A percentile compares a stretch with the other conserved stretches of the same genome.
phyloP scores from a whole-genome alignment of 2,329 filamentous ascomycete genomes.

The Triangularia verruculosa region DNA sequence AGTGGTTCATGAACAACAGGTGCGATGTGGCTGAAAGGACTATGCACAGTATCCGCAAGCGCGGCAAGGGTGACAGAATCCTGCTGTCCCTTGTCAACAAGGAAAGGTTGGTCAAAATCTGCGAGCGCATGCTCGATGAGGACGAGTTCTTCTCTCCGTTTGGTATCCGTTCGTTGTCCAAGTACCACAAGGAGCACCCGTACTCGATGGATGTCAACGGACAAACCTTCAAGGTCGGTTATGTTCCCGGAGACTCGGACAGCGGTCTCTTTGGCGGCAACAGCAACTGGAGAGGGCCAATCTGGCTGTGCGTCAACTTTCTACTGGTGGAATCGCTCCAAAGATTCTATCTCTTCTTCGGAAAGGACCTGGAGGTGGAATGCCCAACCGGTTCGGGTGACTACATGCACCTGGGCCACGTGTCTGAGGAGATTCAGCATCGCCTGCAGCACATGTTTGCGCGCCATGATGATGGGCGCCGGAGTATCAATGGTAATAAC shows the following conservation, averaged over 20 bases:
- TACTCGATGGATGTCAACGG: conserved; percentile 96
- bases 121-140: conserved; percentile 89
- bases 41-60: conserved; percentile 86
- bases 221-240: conserved; percentile 81
- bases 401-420: conserved; percentile 91
- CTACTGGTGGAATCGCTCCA: conserved; percentile 91
- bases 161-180: conserved; percentile 88
- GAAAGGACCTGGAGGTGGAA: conserved; percentile 81
- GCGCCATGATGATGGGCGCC: conserved; percentile 76
- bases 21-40: conserved; percentile 87
- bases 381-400: conserved; percentile 92
- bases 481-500: conserved; percentile 83
- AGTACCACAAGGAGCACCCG: conserved; percentile 84
- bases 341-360: conserved; percentile 94
- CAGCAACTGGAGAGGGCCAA: conserved; percentile 95
- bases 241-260: conserved; percentile 94
- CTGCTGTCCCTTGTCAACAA: conserved; percentile 88
- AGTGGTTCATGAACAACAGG: conserved; percentile 91
- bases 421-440: conserved; percentile 93
- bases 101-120: conserved; percentile 83
- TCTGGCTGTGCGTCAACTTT: conserved; percentile 97
- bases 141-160: conserved; percentile 88
- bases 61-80: conserved; percentile 86
- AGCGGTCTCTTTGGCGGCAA: conserved; percentile 94
- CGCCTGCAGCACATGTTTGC: conserved; percentile 89